Evolutionary conservation across 306 rosid genomes (phyloP), one percentile per base, ranked within the genome.

Genomic region (Urtica urens): DNA sequence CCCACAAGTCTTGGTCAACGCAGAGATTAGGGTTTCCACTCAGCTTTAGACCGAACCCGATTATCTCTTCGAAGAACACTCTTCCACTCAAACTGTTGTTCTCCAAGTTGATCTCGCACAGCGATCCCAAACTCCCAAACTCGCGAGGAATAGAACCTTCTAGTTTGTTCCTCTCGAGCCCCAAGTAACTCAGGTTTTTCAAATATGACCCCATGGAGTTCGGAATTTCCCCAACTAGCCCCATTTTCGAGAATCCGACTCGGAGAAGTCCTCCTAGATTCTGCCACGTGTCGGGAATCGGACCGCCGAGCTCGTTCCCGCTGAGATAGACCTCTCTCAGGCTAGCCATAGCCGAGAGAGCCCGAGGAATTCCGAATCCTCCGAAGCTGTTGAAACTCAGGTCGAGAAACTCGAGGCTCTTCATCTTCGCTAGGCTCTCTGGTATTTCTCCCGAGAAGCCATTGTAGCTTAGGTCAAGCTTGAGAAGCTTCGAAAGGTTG

Each of bases 71-170:
- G 11, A 81, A 72, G 11, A 68, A 49, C 20, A 88, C 66, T 47
- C 51, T 74, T 0, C 96, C 95, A 27, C 86, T 83, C 57, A 88
- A 51, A 21, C 60, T 78, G 67, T 87, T 87, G 70, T 87, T 83
- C 69, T 80, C 93, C 68, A 87, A 47, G 31, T 87, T 83, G 53
- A 87, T 83, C 58, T 78, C 96, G 27, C 52, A 67, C 40, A 27
- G 58, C 49, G 13, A 59, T 25, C 66, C 64, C 75, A 78, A 56
- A 25, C 73, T 60, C 37, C 66, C 79, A 54, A 78, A 60, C 57
- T 86, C 95, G 64, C 51, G 38, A 1, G 93, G 94, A 17, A 87
- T 67, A 17, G 70, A 52, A 43, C 96, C 96, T 53, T 75, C 79
- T 17, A 88, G 93, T 5, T 29, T 63, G 51, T 88, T 88, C 20